Evolutionary conservation across 2,329 filamentous ascomycete genomes (phyloP).

Genomic region (Venturia carpophila): DNA sequence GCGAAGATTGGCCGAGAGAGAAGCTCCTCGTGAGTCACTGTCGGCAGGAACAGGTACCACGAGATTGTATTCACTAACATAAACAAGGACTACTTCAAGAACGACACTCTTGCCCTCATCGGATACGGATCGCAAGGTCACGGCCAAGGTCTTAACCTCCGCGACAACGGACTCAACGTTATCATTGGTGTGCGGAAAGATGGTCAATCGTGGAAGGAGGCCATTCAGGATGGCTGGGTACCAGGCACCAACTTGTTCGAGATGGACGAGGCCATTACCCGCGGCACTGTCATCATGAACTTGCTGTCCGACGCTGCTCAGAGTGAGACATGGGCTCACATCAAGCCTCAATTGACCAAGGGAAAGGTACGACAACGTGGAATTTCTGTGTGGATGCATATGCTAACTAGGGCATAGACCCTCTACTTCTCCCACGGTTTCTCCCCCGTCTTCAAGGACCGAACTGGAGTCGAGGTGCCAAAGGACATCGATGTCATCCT

Average conservation of each 20-base stretch:
- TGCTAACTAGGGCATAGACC: slow-evolving; percentile 51
- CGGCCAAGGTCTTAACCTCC: slow-evolving; percentile 98
- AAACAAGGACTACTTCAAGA: slow-evolving; percentile 92
- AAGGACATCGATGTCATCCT: slow-evolving; percentile 97
- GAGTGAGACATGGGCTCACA: slow-evolving; percentile 95
- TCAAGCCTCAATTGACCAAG: slow-evolving; percentile 98
- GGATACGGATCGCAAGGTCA: slow-evolving; percentile 98
- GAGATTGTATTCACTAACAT: neutral
- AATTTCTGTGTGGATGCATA: neutral
- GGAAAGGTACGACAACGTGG: slow-evolving; percentile 65
- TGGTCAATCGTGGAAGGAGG: slow-evolving; percentile 97
- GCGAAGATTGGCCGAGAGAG: slow-evolving; percentile 95
- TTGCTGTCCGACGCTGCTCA: slow-evolving; percentile 95
- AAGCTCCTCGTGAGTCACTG: slow-evolving; percentile 76
- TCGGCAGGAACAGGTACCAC: neutral
- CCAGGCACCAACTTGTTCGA: slow-evolving; percentile 99
- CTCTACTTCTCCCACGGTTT: slow-evolving; percentile 99
- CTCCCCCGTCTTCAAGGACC: slow-evolving; percentile 99
- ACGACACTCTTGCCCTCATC: slow-evolving; percentile 98
- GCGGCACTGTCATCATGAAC: slow-evolving; percentile 98
- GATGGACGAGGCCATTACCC: slow-evolving; percentile 88
- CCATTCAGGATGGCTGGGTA: slow-evolving; percentile 93
- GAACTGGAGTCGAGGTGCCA: slow-evolving; percentile 97
- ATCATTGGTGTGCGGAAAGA: slow-evolving; percentile 98
- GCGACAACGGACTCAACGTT: slow-evolving; percentile 98